A percentile compares a stretch with the other conserved stretches of the same genome.
Evolutionary conservation across 306 rosid species (phyloP).

Genomic region (Medicago arabica): DNA sequence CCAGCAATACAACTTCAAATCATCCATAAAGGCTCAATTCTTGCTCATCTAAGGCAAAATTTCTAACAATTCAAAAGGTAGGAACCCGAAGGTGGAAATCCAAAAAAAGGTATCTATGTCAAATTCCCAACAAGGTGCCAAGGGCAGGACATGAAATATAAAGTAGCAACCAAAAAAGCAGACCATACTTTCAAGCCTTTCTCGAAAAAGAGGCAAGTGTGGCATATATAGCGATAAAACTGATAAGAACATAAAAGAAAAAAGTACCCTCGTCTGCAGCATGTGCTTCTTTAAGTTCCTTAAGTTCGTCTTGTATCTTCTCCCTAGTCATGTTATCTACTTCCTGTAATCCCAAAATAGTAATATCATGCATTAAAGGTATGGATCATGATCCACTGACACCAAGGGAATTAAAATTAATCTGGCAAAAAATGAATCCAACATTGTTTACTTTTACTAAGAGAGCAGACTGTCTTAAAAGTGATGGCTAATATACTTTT

Average conservation of each 20-base stretch:
- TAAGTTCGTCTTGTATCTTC: conserved; percentile 78
- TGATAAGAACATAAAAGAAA: conserved; percentile 8
- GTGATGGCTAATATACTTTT: not conserved
- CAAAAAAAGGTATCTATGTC: not conserved
- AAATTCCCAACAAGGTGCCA: conserved; percentile 1
- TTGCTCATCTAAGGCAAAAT: not conserved
- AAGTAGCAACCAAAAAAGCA: conserved; percentile 21
- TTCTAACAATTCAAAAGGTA: not conserved
- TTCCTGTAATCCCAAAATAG: conserved; percentile 64
- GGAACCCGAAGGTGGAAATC: not conserved
- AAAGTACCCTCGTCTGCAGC: conserved; percentile 88
- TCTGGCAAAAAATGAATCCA: conserved; percentile 3
- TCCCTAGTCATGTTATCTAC: conserved; percentile 78
- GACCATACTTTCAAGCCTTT: conserved; percentile 2
- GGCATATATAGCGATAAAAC: not conserved
- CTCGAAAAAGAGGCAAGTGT: not conserved
- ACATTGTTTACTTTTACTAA: not conserved
- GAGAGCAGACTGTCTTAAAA: not conserved
- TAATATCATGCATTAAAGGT: not conserved
- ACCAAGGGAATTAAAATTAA: conserved; percentile 9
- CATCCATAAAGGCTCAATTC: conserved; percentile 8
- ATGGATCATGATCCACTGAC: conserved; percentile 4
- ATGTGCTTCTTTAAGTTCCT: conserved; percentile 85
- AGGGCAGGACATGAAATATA: not conserved
- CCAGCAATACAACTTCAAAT: conserved; percentile 25